Percentiles rank a stretch among this genome's conserved stretches.
Conservation (phyloP, 805 yeast species). For the Wilhelminamyces savonicus region DNA sequence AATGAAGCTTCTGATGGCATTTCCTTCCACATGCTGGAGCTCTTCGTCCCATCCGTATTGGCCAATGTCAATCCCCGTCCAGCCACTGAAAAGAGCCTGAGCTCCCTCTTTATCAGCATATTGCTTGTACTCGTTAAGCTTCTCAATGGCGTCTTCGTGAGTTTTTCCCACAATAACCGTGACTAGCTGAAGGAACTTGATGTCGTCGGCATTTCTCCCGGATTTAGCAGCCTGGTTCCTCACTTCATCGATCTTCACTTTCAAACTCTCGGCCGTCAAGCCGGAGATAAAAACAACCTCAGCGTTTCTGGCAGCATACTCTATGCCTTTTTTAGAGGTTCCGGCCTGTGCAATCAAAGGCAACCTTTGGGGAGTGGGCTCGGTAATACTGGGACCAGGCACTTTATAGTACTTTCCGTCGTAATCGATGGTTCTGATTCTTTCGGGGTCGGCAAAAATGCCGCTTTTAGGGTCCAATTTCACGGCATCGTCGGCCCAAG, state of each 20-base stretch:
- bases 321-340: slow-evolving; percentile 32
- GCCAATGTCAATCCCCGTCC: slow-evolving; percentile 38
- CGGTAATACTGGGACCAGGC: slow-evolving; percentile 37
- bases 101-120: slow-evolving; percentile 37
- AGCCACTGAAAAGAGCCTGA: slow-evolving; percentile 32
- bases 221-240: slow-evolving; percentile 26
- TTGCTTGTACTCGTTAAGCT: slow-evolving; percentile 22
- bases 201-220: slow-evolving; percentile 27
- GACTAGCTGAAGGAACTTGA: slow-evolving; percentile 33
- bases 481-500: slow-evolving; percentile 42
- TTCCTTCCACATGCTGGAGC: slow-evolving; percentile 22
- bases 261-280: slow-evolving; percentile 22
- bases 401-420: slow-evolving; percentile 36
- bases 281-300: slow-evolving; percentile 38
- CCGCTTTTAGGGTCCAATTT: slow-evolving; percentile 19
- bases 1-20: slow-evolving; percentile 26
- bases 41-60: slow-evolving; percentile 25
- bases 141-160: slow-evolving; percentile 34
- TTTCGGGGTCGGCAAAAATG: slow-evolving; percentile 31
- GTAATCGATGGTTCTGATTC: slow-evolving; percentile 34
- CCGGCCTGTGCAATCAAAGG: slow-evolving; percentile 43
- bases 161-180: slow-evolving; percentile 35
- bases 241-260: slow-evolving; percentile 20
- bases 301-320: slow-evolving; percentile 38
- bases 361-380: slow-evolving; percentile 38